Conservation (phyloP, 2,329 filamentous ascomycete species). For the Lachnellula occidentalis region DNA sequence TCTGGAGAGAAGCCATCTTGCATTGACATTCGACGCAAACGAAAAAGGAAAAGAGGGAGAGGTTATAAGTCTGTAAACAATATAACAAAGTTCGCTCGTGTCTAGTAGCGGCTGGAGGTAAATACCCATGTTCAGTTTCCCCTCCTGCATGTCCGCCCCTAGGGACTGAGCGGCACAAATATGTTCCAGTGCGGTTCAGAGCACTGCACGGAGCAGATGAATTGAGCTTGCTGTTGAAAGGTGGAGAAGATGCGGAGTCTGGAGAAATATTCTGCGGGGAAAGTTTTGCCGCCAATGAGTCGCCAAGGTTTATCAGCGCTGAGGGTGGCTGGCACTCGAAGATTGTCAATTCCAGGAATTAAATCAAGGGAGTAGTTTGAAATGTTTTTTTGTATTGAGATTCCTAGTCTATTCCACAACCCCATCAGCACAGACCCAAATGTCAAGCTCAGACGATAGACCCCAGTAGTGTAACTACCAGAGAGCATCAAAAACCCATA, state of each 20-base stretch:
- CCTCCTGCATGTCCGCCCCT: background rate
- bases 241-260: background rate
- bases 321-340: background rate
- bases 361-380: slow-evolving; percentile 14
- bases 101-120: background rate
- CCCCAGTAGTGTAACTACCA: slow-evolving; percentile 8
- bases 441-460: background rate
- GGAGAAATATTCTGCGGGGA: background rate
- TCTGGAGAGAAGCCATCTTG: background rate
- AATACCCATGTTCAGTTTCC: slow-evolving; percentile 9
- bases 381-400: slow-evolving; percentile 27
- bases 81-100: background rate
- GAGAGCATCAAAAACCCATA: slow-evolving; percentile 11
- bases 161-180: background rate
- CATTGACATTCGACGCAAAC: too few relatives aligned
- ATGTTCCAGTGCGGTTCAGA: background rate
- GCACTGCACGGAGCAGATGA: background rate
- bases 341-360: too few relatives aligned
- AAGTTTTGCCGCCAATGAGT: slow-evolving; percentile 1
- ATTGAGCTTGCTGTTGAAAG: background rate
- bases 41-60: too few relatives aligned
- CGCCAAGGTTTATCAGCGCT: too few relatives aligned
- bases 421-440: slow-evolving; percentile 2
- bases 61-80: background rate
- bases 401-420: slow-evolving; percentile 13